A percentile compares a stretch with the other conserved stretches of the same genome.
phyloP scores from a whole-genome alignment of 345 rosid species.

The Arabis hirsuta region DNA sequence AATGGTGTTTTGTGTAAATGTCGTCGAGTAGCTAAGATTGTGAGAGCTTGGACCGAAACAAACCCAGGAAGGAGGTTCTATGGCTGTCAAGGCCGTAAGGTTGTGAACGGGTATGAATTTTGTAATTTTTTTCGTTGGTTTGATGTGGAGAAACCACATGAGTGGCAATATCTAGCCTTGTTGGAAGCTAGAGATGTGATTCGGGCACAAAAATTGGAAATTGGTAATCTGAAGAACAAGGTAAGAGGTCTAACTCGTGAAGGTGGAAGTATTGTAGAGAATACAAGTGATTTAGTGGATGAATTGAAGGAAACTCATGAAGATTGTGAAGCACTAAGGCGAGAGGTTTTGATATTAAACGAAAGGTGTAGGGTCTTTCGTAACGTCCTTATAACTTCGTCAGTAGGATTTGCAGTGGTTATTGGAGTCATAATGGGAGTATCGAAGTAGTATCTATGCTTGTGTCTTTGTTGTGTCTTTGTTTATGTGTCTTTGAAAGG shows the following conservation, averaged over 20 bases:
- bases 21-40: not conserved
- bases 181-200: not conserved
- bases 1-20: not conserved
- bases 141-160: not conserved
- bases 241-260: too few relatives aligned
- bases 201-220: not conserved
- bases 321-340: too few relatives aligned
- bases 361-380: not conserved
- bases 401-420: not conserved
- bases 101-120: not conserved
- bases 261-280: too few relatives aligned
- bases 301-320: too few relatives aligned
- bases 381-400: not conserved
- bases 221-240: too few relatives aligned
- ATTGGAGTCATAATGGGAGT: not conserved
- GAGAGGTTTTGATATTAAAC: too few relatives aligned
- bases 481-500: too few relatives aligned
- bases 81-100: not conserved
- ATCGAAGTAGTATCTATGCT: not conserved
- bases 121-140: not conserved
- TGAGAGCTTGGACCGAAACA: not conserved
- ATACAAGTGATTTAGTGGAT: too few relatives aligned
- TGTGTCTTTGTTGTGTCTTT: too few relatives aligned
- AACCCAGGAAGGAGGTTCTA: not conserved
- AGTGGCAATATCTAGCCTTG: not conserved